These are phyloP conservation scores for Citrullus amarus DNA, from an alignment of 306 rosid genomes.

Conservation along the genomic window DNA sequence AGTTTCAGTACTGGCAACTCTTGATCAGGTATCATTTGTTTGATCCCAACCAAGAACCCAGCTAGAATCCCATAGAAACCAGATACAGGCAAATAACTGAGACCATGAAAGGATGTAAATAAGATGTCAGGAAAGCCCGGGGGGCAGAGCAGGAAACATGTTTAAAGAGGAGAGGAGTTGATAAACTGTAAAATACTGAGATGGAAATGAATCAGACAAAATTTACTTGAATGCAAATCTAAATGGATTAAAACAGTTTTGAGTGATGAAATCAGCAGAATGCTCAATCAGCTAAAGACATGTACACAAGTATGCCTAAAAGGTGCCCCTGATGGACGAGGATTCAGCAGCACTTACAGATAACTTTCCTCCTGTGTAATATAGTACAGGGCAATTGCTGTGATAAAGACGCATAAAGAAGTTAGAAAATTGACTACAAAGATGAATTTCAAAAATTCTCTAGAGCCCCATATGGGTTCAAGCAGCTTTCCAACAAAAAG, in stretches of 20 bases:
- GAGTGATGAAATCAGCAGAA: neutral
- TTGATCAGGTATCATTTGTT: slow-evolving; percentile 91
- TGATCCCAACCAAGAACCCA: slow-evolving; percentile 91
- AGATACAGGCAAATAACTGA: slow-evolving; percentile 72
- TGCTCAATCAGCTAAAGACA: slow-evolving; percentile 1
- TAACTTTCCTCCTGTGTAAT: slow-evolving; percentile 56
- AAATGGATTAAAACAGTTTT: neutral
- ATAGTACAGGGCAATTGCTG: slow-evolving; percentile 79
- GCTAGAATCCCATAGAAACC: slow-evolving; percentile 85
- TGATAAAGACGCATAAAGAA: slow-evolving; percentile 63
- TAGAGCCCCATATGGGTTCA: slow-evolving; percentile 90
- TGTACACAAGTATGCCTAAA: slow-evolving; percentile 5
- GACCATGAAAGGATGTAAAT: neutral
- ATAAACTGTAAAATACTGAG: neutral
- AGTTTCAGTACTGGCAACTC: slow-evolving; percentile 63
- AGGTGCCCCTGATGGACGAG: neutral
- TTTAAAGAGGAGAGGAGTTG: neutral
- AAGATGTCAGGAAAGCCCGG: neutral
- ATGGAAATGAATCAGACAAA: neutral
- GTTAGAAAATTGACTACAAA: slow-evolving; percentile 67
- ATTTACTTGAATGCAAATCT: neutral
- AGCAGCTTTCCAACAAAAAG: slow-evolving; percentile 82
- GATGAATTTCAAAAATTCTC: slow-evolving; percentile 87
- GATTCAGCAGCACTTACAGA: slow-evolving; percentile 48
- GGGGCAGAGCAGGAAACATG: neutral